Base-by-base conservation (phyloP, 78 protist genomes). In the Mantamonas sphyraenae region DNA sequence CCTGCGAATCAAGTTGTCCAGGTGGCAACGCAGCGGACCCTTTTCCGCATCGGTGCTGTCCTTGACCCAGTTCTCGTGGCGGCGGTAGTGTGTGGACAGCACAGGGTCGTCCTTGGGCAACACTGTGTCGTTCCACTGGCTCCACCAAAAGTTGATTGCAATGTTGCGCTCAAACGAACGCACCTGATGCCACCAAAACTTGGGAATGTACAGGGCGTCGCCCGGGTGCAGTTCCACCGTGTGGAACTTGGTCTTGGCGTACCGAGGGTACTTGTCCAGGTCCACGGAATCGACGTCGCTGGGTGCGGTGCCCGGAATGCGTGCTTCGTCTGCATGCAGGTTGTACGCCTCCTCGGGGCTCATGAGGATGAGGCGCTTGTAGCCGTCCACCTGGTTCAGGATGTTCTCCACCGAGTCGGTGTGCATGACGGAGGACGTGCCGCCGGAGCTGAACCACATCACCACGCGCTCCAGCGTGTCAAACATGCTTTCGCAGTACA, bases 141-240 rank as follows among this genome's bases (percentile, higher is more conserved):
- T n/a, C n/a, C n/a, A 82, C 88, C 88, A 82, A 71, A 82, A 82
- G 38, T 82, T 82, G 30, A 82, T 10, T 7, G 77, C 62, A 8
- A 76, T 62, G 33, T 74, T 66, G 19, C 45, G 81, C 31, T 66
- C 71, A 26, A 47, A 17, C 9, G 77, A 68, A 40, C 22, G 53
- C 0, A 82, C 88, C 38, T 82, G 55, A 40, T 82, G 88, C 88
- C 88, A 82, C 88, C 88, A 82, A n/a, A 71, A 50, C n/a, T 76
- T 76, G 20, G 88, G 88, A 5, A 82, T 76, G 56, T 65, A 82
- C 19, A 82, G 68, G 42, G 68, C 51, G 26, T 82, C 83, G 24
- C 88, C 88, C 26, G 57, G 69, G 5, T 63, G 42, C 8, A 82
- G 51, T 9, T 50, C 38, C 30, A 71, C 50, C 5, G 66, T 69